phyloP scores from a whole-genome alignment of 1,284 basidiomycete genomes.

The Cutaneotrichosporon dermatis region DNA sequence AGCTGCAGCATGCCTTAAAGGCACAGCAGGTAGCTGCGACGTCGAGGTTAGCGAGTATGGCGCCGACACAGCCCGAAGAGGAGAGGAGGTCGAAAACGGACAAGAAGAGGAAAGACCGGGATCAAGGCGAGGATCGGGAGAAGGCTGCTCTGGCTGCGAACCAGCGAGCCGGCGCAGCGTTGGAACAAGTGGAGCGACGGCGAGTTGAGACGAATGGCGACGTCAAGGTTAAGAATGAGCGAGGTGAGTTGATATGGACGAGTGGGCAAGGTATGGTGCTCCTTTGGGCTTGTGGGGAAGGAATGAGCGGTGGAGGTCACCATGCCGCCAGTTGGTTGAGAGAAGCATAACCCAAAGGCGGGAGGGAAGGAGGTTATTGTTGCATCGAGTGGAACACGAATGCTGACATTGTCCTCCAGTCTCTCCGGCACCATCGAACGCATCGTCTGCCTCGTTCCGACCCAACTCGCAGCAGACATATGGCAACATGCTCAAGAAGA shows the following conservation, averaged over 20 bases:
- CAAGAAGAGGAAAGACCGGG: constrained; percentile 59
- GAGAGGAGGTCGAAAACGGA: constrained; percentile 63
- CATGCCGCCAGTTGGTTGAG: no score
- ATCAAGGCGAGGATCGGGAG: constrained; percentile 58
- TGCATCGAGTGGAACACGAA: not conserved
- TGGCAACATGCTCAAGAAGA: constrained; percentile 64
- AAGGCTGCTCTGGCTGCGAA: constrained; percentile 48
- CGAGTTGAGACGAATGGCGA: constrained; percentile 13
- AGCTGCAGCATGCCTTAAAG: constrained; percentile 59
- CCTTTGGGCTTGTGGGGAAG: not conserved
- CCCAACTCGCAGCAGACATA: constrained; percentile 31
- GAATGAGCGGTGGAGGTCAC: no score
- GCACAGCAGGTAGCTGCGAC: constrained; percentile 56
- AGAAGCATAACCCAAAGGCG: not conserved
- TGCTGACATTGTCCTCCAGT: constrained; percentile 20
- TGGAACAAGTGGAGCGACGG: constrained; percentile 33
- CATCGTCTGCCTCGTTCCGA: constrained; percentile 32
- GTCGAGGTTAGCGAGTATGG: constrained; percentile 61
- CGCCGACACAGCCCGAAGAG: constrained; percentile 65
- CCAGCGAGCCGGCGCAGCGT: constrained; percentile 26
- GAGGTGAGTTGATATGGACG: constrained; percentile 23
- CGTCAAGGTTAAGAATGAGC: constrained; percentile 39
- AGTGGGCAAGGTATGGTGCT: not conserved
- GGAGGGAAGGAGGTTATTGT: not conserved
- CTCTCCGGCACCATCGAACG: constrained; percentile 42